Conservation (phyloP, 768 basidiomycete genomes). For the Rhizopogon sp. region DNA sequence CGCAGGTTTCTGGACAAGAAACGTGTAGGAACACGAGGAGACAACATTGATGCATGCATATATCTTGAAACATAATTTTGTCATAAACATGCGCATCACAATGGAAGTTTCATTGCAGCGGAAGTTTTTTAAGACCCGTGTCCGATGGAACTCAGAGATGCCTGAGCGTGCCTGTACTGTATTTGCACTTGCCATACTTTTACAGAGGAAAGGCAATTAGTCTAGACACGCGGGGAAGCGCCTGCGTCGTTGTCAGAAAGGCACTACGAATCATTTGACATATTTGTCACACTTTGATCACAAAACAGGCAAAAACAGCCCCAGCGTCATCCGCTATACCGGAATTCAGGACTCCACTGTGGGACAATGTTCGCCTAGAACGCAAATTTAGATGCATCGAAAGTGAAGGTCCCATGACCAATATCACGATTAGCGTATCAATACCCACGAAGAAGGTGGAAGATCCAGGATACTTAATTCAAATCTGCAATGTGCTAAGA, state of each 20-base stretch:
- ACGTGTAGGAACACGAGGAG: slow-evolving; percentile 1
- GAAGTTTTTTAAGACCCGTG: slow-evolving; percentile 7
- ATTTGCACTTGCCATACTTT: background rate
- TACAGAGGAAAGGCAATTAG: background rate
- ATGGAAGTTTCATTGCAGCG: slow-evolving; percentile 29
- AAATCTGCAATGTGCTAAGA: background rate
- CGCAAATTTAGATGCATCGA: background rate
- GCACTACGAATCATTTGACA: background rate
- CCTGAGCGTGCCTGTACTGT: background rate
- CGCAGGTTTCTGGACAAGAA: background rate
- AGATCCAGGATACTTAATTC: background rate
- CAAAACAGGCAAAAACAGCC: background rate
- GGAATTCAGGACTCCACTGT: background rate
- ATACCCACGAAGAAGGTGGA: background rate
- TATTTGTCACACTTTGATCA: background rate
- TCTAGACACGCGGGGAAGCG: background rate
- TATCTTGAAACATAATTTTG: background rate
- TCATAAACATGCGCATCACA: slow-evolving; percentile 30
- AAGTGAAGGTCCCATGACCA: background rate
- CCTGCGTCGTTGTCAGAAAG: background rate
- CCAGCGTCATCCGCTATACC: background rate
- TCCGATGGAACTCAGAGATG: slow-evolving; percentile 5
- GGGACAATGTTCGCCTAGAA: background rate
- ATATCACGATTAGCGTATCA: background rate
- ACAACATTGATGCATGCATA: background rate